Evolutionary conservation across 148 eudicot species (phyloP), one percentile per base, ranked within the genome.

Genomic region (Rhododendron kiyosumense): DNA sequence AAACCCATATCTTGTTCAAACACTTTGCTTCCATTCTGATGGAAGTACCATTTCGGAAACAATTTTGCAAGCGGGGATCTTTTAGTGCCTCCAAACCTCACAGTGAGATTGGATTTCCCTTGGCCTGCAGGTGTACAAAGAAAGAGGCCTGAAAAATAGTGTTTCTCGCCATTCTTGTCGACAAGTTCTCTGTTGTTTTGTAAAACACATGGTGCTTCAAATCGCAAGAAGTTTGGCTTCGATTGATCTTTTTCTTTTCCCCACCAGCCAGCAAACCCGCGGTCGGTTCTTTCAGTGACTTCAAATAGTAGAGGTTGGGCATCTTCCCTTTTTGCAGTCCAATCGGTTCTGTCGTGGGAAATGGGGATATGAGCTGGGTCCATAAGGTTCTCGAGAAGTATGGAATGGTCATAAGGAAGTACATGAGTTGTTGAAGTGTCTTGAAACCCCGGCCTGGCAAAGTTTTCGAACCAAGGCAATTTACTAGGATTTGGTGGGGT

Each of bases 1-100:
- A 97, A 97, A 1, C 99, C 99, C 99, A 97, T 97, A 85, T 95
- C 99, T 90, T 97, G 98, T 87, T 97, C 99, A 43, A 97, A 97
- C 4, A 97, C 99, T 87, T 97, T 95, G 84, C 96, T 71, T 0
- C 98, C 95, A 85, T 97, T 97, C 88, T 97, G 99, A 87, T 97
- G 99, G 81, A 93, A 91, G 85, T 93, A 97, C 99, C 99, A 97
- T 30, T 84, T 54, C 0, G 99, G 99, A 71, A 95, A 92, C 30
- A 95, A 73, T 41, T 93, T 95, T 0, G 91, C 85, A 0, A 94
- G 24, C 0, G 93, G 93, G 14, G 93, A 92, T 67, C 93, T 87
- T 81, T 79, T 93, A 28, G 99, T 94, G 84, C 87, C 87, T 67
- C 98, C 99, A 74, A 97, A 95, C 81, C 99, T 90, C 54, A 95